phyloP scores from a whole-genome alignment of 1,284 basidiomycete genomes.

The Xerocomus minutiporus region DNA sequence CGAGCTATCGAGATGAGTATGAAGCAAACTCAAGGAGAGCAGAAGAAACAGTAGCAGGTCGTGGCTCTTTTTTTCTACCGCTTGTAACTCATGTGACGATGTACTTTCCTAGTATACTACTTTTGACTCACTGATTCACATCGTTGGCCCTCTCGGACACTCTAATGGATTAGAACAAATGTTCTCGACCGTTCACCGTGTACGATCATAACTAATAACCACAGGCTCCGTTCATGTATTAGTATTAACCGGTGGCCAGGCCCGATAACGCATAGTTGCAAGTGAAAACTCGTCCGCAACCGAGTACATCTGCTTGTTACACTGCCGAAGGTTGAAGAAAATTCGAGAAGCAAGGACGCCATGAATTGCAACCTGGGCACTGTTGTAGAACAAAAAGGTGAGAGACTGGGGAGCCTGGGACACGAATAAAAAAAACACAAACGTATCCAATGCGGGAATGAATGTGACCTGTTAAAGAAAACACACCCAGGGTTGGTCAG shows the following conservation, averaged over 20 bases:
- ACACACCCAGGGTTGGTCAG: not conserved
- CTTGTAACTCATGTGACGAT: not conserved
- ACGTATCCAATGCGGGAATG: constrained; percentile 26
- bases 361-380: constrained; percentile 28
- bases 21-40: constrained; percentile 41
- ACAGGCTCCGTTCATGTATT: not conserved
- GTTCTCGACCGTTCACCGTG: not conserved
- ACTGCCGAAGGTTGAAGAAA: constrained; percentile 28
- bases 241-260: not conserved
- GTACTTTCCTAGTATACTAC: constrained; percentile 4
- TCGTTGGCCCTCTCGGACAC: not conserved
- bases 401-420: constrained; percentile 1
- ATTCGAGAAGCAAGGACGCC: constrained; percentile 28
- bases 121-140: not conserved
- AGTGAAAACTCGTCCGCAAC: constrained; percentile 2
- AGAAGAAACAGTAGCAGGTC: constrained; percentile 29
- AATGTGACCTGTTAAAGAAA: constrained; percentile 14
- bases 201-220: not conserved
- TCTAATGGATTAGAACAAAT: not conserved
- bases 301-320: constrained; percentile 7
- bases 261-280: constrained; percentile 5
- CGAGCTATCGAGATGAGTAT: constrained; percentile 59
- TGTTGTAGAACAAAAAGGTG: constrained; percentile 9
- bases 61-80: not conserved
- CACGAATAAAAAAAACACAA: constrained; percentile 7